phyloP scores from a whole-genome alignment of 2,329 filamentous ascomycete species.

The Arthrobotrys entomopaga region DNA sequence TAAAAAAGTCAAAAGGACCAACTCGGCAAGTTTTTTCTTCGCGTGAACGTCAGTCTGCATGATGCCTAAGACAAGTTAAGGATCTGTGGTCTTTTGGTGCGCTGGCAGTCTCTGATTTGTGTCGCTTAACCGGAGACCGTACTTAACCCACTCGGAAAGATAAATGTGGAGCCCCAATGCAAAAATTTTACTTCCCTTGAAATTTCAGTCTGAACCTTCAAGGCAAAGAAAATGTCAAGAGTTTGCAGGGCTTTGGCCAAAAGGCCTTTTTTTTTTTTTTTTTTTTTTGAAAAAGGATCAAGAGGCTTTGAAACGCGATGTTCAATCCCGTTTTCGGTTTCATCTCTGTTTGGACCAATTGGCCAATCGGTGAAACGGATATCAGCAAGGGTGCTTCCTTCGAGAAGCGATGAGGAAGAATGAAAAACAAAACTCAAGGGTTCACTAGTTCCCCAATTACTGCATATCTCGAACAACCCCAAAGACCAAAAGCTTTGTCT shows the following conservation, averaged over 20 bases:
- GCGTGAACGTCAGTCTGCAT: slow-evolving; percentile 48
- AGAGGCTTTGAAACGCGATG: too few species aligned
- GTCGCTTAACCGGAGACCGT: slow-evolving; percentile 32
- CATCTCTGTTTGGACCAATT: too few species aligned
- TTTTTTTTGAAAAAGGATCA: slow-evolving; percentile 1
- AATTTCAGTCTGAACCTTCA: not conserved
- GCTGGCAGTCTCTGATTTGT: slow-evolving; percentile 53
- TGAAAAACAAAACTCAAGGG: too few species aligned
- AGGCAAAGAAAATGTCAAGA: not conserved
- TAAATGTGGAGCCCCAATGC: not conserved
- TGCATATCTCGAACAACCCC: too few species aligned
- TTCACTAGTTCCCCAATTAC: too few species aligned
- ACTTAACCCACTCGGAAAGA: slow-evolving; percentile 19
- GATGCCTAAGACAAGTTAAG: slow-evolving; percentile 33
- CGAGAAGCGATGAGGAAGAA: too few species aligned
- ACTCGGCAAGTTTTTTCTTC: slow-evolving; percentile 2
- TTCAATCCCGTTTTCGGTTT: too few species aligned
- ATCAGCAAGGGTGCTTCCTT: too few species aligned
- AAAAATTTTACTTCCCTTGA: not conserved
- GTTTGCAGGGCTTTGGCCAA: too few species aligned
- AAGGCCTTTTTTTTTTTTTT: too few species aligned
- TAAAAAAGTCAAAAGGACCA: not conserved
- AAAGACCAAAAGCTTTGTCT: too few species aligned
- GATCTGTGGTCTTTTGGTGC: slow-evolving; percentile 41
- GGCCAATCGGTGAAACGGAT: too few species aligned